Evolutionary conservation across 768 basidiomycete genomes (phyloP).

Genomic region (Paxillus ammoniavirescens): DNA sequence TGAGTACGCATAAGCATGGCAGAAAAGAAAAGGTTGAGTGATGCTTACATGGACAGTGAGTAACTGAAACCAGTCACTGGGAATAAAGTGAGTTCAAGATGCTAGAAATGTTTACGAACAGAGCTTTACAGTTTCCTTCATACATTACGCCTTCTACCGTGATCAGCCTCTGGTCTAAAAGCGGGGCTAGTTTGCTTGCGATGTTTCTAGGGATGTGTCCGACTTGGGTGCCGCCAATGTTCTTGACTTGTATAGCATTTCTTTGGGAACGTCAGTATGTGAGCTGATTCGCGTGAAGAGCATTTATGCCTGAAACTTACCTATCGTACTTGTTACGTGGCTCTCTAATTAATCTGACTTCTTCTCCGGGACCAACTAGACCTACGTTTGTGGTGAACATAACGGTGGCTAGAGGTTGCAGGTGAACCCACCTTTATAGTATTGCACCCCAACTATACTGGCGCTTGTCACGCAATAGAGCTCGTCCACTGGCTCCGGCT

Average conservation of each 20-base stretch:
- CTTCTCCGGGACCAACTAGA: constrained; percentile 75
- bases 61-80: constrained; percentile 48
- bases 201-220: constrained; percentile 72
- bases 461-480: constrained; percentile 58
- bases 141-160: constrained; percentile 68
- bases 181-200: constrained; percentile 59
- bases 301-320: constrained; percentile 31
- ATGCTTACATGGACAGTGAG: constrained; percentile 59
- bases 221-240: constrained; percentile 72
- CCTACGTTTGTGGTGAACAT: constrained; percentile 42
- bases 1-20: neutral
- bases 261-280: constrained; percentile 31
- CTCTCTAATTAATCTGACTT: constrained; percentile 66
- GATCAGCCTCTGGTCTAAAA: constrained; percentile 63
- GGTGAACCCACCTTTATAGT: constrained; percentile 58
- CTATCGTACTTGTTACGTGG: constrained; percentile 68
- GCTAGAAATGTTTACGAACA: neutral
- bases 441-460: constrained; percentile 80
- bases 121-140: constrained; percentile 61
- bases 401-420: neutral
- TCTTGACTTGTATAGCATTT: constrained; percentile 80
- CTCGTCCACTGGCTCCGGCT: constrained; percentile 60
- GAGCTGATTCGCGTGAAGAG: neutral
- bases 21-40: neutral
- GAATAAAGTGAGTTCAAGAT: constrained; percentile 3